Base-by-base conservation (phyloP, 257 asterid species). In the Lithospermum erythrorhizon region DNA sequence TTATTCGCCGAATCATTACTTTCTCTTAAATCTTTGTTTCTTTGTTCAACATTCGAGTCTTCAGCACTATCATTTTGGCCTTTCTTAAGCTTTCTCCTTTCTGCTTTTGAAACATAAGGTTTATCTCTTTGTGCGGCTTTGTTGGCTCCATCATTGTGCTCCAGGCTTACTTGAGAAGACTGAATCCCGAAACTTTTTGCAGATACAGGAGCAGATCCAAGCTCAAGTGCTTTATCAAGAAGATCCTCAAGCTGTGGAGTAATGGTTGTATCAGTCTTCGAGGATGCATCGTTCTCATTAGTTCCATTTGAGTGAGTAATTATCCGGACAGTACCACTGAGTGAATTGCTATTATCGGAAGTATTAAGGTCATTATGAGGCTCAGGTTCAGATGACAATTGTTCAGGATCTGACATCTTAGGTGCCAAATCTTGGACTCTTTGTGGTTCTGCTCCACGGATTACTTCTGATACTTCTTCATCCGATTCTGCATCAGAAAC, bases 11-110 rank as follows among this genome's bases (percentile, higher is more conserved):
- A 21, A 37, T 72, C 69, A 55, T 22, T 62, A 53, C 69, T 73
- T 69, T 72, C 79, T 69, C 61, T 82, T 27, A 59, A 64, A 60
- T 57, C 66, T 62, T 67, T 72, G 59, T 76, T 82, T 54, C 47
- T 76, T 68, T 68, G 72, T 61, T 60, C 83, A 61, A 61, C 65
- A 24, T 75, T 58, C 59, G 65, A 53, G 70, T 51, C 74, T 19
- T 25, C 72, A 25, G 37, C 64, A 68, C 68, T 83, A 64, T 84
- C 90, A 53, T 73, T 84, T 71, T 72, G 75, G 65, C 89, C 97
- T 79, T 93, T 89, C 87, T 86, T 93, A 67, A 84, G 93, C 81
- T 78, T 86, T 82, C 86, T 82, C 79, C 98, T 86, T 70, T 93
- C 97, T 29, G 97, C 82, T 83, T 89, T 93, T 48, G 98, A 84